A percentile compares a stretch with the other conserved stretches of the same genome.
These are phyloP conservation scores for Coleophoma crateriformis DNA, from an alignment of 2,329 filamentous ascomycete species.

Conservation along the genomic window DNA sequence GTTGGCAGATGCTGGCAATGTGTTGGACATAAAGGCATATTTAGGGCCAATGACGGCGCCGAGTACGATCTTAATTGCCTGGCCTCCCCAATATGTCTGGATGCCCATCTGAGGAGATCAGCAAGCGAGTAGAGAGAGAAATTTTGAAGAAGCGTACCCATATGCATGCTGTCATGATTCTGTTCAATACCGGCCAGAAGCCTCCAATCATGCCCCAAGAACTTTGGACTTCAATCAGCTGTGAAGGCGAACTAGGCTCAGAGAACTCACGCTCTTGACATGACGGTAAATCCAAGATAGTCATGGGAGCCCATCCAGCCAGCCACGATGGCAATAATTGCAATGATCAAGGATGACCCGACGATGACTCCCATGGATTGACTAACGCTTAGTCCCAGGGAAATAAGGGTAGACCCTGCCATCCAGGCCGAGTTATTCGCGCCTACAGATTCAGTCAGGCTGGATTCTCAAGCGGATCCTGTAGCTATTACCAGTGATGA, in stretches of 20 bases:
- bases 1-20: constrained; percentile 18
- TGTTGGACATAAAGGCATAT: constrained; percentile 20
- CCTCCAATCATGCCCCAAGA: constrained; percentile 26
- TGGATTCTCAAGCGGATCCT: constrained; percentile 2
- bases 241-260: too few species aligned
- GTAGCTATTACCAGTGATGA: constrained; percentile 19
- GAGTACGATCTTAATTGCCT: constrained; percentile 26
- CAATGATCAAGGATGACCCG: constrained; percentile 26
- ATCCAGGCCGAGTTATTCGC: constrained; percentile 25
- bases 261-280: constrained; percentile 16
- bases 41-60: constrained; percentile 22
- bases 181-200: constrained; percentile 26
- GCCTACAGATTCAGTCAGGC: constrained; percentile 4
- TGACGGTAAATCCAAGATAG: constrained; percentile 28
- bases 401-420: constrained; percentile 19
- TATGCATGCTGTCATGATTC: constrained; percentile 25
- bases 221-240: constrained; percentile 1
- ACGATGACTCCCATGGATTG: constrained; percentile 27
- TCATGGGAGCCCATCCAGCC: constrained; percentile 29
- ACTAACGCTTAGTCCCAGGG: constrained; percentile 23
- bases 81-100: constrained; percentile 24
- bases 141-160: constrained; percentile 11
- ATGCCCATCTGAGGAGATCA: constrained; percentile 17
- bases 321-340: constrained; percentile 26
- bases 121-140: background rate